phyloP scores from a whole-genome alignment of 129 eudicot genomes.

The Arctium lappa region DNA sequence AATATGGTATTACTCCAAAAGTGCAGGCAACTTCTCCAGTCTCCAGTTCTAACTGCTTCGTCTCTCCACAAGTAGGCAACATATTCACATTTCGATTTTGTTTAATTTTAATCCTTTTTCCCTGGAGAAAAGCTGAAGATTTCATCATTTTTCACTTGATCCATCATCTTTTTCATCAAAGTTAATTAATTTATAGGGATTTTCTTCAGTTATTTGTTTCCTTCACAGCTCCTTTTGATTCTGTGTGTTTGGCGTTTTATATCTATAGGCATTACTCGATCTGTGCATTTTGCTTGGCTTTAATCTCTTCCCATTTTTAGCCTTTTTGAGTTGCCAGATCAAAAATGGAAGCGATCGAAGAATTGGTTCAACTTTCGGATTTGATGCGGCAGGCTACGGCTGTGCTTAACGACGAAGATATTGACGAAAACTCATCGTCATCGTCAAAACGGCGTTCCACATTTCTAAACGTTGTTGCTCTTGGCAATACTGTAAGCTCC shows the following conservation, averaged over 20 bases:
- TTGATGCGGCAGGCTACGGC: slow-evolving; percentile 96
- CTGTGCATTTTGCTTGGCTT: background rate
- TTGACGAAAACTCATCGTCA: slow-evolving; percentile 56
- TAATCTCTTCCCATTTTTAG: background rate
- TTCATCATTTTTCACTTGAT: background rate
- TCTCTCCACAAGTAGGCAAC: background rate
- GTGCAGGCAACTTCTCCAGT: background rate
- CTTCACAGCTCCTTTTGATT: background rate
- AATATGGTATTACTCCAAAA: background rate
- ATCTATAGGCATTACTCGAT: background rate
- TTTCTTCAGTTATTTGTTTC: background rate
- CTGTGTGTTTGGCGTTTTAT: background rate
- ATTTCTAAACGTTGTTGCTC: slow-evolving; percentile 88
- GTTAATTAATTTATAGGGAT: background rate
- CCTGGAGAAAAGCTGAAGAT: background rate
- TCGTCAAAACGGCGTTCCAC: slow-evolving; percentile 60
- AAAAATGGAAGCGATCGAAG: slow-evolving; percentile 92
- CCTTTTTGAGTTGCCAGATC: background rate
- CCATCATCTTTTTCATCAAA: background rate
- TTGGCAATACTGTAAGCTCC: slow-evolving; percentile 82
- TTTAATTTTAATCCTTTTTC: background rate
- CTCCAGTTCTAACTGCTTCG: background rate
- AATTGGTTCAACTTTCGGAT: slow-evolving; percentile 69
- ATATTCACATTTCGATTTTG: background rate
- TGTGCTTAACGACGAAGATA: slow-evolving; percentile 83